Evolutionary conservation across 2,329 filamentous ascomycete species (phyloP), one percentile per base, ranked within the genome.

Genomic region (Aspergillus latus): DNA sequence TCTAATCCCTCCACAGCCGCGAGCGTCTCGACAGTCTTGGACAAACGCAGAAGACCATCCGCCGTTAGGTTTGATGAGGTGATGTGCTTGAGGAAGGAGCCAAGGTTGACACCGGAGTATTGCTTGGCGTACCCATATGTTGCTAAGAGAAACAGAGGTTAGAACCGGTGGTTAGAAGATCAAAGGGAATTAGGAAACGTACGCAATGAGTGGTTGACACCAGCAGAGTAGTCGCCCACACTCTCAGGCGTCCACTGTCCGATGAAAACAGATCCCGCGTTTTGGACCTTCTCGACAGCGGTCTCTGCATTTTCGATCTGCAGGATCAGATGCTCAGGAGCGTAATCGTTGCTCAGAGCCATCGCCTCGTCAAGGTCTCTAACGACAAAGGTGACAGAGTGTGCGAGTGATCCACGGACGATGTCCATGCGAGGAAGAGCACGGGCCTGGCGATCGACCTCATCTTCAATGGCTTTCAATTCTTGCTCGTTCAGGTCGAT

Each of bases 121-220:
- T 99, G 94, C 78, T 96, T 96, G 48, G 94, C 94, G 68, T 96
- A 99, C 40, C 94, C 94, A 70, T 97, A 99, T 0, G 94, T 99
- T 51, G 94, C 92, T 96, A 29, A 8, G 39, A 13, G 64, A 44
- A 46, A 40, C n/a, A n/a, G n/a, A n/a, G n/a, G 21, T 21, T 21
- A 21, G 21, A 21, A 21, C 21, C 21, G 21, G 21, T 21, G 21
- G 21, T 21, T 21, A n/a, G n/a, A n/a, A n/a, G n/a, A n/a, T n/a
- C n/a, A n/a, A n/a, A n/a, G n/a, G n/a, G n/a, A n/a, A 30, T 37
- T 32, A 49, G 34, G 56, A 70, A 68, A 71, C 90, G 84, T 88
- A 96, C 92, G 94, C 63, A 99, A 79, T 57, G 90, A 95, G 80
- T 99, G 94, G 74, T 99, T 99, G 42, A 99, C 94, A 68, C 94